These are phyloP conservation scores for Narthecium ossifragum DNA, from an alignment of 106 monocot genomes.

Conservation along the genomic window DNA sequence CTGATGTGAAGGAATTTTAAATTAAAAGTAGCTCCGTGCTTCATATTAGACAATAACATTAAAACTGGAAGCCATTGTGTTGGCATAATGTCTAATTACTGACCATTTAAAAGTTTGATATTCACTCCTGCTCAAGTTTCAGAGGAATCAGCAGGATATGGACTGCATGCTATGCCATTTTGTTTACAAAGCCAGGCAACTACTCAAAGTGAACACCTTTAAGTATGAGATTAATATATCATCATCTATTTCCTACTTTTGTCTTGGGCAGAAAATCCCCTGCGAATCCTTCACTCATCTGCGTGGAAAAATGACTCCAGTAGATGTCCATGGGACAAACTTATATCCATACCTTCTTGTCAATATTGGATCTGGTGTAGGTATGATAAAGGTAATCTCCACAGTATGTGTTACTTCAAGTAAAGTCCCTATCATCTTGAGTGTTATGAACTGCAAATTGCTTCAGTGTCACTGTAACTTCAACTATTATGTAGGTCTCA, in stretches of 20 bases:
- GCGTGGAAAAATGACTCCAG: constrained; percentile 28
- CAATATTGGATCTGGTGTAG: constrained; percentile 72
- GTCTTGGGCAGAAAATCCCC: constrained; percentile 37
- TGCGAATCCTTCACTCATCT: constrained; percentile 51
- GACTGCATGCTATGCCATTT: too few species aligned
- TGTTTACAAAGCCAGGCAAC: too few species aligned
- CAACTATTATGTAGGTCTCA: constrained; percentile 42
- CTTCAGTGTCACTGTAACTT: background rate
- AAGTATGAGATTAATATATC: background rate
- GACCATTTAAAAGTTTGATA: too few species aligned
- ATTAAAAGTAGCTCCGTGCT: too few species aligned
- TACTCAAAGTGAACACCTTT: background rate
- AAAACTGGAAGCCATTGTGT: too few species aligned
- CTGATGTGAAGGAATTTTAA: too few species aligned
- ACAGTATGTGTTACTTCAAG: background rate
- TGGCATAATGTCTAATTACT: too few species aligned
- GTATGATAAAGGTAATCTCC: constrained; percentile 60
- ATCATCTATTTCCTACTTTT: background rate
- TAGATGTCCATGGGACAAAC: constrained; percentile 33
- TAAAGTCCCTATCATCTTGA: too few species aligned
- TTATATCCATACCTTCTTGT: constrained; percentile 73
- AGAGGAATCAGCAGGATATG: too few species aligned
- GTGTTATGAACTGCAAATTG: too few species aligned
- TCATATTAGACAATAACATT: too few species aligned
- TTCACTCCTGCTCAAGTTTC: too few species aligned